Evolutionary conservation across 2,329 filamentous ascomycete species (phyloP).

Genomic region (Colletotrichum incanum): DNA sequence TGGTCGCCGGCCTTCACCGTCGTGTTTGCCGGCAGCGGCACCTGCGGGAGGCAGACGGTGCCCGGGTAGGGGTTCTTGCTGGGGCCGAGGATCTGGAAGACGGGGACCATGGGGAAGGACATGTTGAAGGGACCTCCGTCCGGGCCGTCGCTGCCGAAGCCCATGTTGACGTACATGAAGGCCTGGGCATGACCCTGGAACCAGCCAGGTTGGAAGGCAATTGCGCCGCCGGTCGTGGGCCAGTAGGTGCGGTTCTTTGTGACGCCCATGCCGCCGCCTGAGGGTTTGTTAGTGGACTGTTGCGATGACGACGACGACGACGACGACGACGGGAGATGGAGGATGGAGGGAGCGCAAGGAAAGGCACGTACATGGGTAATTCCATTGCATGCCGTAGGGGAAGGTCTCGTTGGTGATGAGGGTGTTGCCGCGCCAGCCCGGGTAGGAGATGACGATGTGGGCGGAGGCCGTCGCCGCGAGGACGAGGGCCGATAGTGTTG

Average conservation of each 20-base stretch:
- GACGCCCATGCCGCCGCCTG: conserved; percentile 87
- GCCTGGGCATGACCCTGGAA: conserved; percentile 90
- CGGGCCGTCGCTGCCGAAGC: conserved; percentile 80
- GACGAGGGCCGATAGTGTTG: conserved; percentile 61
- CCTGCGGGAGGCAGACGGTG: conserved; percentile 89
- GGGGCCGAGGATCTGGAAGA: conserved; percentile 88
- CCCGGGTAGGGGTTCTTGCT: conserved; percentile 89
- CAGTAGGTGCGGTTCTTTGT: conserved; percentile 91
- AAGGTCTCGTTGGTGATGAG: conserved; percentile 83
- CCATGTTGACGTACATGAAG: conserved; percentile 92
- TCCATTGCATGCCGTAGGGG: conserved; percentile 95
- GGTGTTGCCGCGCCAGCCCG: conserved; percentile 90
- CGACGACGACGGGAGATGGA: background rate
- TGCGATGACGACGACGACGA: background rate
- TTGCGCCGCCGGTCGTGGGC: conserved; percentile 89
- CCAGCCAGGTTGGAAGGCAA: conserved; percentile 95
- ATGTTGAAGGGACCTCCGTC: conserved; percentile 83
- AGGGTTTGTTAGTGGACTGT: conserved; percentile 32
- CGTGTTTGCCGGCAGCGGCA: conserved; percentile 83
- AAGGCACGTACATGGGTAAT: conserved; percentile 85
- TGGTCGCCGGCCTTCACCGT: conserved; percentile 85
- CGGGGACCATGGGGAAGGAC: conserved; percentile 84
- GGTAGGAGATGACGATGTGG: conserved; percentile 90
- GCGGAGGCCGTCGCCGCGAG: conserved; percentile 69
- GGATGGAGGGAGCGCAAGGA: conserved; percentile 8